Base-by-base conservation (phyloP, 2,329 filamentous ascomycete species). In the Epichloe festucae region DNA sequence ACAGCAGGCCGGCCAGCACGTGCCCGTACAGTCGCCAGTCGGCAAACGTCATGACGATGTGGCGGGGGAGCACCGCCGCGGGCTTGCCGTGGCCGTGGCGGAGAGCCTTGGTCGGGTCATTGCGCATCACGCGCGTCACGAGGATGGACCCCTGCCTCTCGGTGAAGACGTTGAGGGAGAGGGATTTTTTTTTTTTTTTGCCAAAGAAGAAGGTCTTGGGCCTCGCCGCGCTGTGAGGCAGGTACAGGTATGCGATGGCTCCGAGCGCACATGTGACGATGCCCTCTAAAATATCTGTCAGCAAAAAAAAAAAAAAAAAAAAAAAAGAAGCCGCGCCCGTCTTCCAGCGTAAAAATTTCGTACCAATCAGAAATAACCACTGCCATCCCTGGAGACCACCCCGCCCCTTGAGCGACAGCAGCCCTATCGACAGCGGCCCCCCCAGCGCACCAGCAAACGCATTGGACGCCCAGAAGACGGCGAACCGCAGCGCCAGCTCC, bases 381-480 rank as follows among this genome's bases (percentile, higher is more conserved):
- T 63, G 60, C 62, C 62, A 65, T 4, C 62, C 62, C 2, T 53
- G 35, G 0, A 65, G 53, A 2, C 60, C 60, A 0, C 55, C 57
- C 48, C 54, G 21, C 2, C 61, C 62, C 7, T 55, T 21, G 14
- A 64, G 57, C 0, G 62, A 63, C 2, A 64, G 53, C 1, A 64
- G 48, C 1, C 62, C 62, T 3, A 63, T 60, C 0, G 61, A 58
- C 5, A 64, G 15, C 2, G 61, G 62, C 0, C 61, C 2, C 61
- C 2, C 61, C 57, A 3, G 62, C 10, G 59, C 60, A 12, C 62
- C 62, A 0, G 62, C 61, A 35, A 63, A 54, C 14, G 55, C 59
- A 38, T 63, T 63, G 0, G 62, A 62, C 4, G 61, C 61, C 62
- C 60, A 65, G 53, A 65, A 65, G 0, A 65, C 58, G 6, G 62